These are phyloP conservation scores for Coemansia sp. DNA, from an alignment of 192 early-diverging fungal species.

Conservation along the genomic window DNA sequence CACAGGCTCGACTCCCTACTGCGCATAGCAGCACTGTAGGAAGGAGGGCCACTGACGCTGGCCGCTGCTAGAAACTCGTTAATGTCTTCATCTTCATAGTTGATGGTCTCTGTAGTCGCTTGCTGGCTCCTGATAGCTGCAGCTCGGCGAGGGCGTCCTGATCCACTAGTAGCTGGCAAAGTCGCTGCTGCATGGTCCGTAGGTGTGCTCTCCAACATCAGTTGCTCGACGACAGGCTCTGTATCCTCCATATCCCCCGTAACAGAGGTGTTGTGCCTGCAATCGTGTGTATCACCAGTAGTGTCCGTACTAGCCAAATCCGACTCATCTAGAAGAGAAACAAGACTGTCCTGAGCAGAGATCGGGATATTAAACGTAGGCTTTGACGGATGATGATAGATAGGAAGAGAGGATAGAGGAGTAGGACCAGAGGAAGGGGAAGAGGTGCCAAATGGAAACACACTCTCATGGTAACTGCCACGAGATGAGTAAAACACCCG, in stretches of 20 bases:
- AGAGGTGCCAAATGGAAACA: background rate
- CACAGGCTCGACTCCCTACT: background rate
- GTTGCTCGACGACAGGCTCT: background rate
- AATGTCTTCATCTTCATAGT: background rate
- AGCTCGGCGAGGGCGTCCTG: background rate
- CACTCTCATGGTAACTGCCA: background rate
- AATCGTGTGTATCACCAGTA: background rate
- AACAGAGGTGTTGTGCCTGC: background rate
- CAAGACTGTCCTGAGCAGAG: background rate
- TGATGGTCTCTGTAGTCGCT: background rate
- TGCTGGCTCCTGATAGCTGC: background rate
- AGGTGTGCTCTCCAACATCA: background rate
- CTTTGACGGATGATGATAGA: background rate
- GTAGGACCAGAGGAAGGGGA: background rate
- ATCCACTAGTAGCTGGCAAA: background rate
- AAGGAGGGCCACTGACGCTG: conserved; percentile 1
- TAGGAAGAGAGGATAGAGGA: background rate
- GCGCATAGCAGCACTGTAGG: background rate
- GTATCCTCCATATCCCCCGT: background rate
- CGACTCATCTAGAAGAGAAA: background rate
- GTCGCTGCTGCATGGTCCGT: background rate
- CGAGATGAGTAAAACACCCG: background rate
- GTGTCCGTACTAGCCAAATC: background rate
- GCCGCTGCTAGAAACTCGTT: background rate
- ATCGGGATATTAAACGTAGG: background rate